Conservation (phyloP, 257 asterid genomes). For the Capsicum pubescens region DNA sequence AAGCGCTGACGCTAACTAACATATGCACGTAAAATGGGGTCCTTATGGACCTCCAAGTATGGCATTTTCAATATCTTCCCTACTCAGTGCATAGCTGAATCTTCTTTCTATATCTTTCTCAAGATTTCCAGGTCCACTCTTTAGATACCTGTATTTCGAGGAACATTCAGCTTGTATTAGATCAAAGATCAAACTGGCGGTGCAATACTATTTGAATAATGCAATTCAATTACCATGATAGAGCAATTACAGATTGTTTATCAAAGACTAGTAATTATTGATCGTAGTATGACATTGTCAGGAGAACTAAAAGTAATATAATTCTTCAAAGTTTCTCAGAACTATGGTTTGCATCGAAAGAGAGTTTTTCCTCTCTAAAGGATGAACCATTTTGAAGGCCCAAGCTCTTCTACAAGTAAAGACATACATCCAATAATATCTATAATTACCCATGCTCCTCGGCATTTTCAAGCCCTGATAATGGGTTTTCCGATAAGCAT, state of each 20-base stretch:
- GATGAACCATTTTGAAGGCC: not conserved
- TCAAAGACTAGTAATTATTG: slow-evolving; percentile 2
- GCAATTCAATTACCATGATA: not conserved
- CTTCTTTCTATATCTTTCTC: slow-evolving; percentile 93
- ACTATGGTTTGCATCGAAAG: not conserved
- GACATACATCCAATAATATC: not conserved
- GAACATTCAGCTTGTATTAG: slow-evolving; percentile 28
- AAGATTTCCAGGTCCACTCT: slow-evolving; percentile 79
- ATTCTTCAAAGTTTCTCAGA: not conserved
- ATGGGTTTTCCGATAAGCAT: not conserved
- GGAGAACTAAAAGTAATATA: not conserved
- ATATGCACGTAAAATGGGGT: not conserved
- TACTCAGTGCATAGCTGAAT: slow-evolving; percentile 92
- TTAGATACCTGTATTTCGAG: slow-evolving; percentile 73
- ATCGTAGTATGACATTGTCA: not conserved
- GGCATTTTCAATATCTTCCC: slow-evolving; percentile 98
- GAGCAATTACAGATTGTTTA: slow-evolving; percentile 13
- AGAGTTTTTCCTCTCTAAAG: not conserved
- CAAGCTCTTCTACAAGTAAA: not conserved
- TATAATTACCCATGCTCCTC: not conserved
- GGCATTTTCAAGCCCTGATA: not conserved
- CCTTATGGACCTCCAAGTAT: slow-evolving; percentile 93
- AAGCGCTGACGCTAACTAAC: not conserved
- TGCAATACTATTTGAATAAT: not conserved
- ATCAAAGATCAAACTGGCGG: not conserved